Conservation (phyloP, 2,329 filamentous ascomycete genomes). For the Aspergillus spinulosporus region DNA sequence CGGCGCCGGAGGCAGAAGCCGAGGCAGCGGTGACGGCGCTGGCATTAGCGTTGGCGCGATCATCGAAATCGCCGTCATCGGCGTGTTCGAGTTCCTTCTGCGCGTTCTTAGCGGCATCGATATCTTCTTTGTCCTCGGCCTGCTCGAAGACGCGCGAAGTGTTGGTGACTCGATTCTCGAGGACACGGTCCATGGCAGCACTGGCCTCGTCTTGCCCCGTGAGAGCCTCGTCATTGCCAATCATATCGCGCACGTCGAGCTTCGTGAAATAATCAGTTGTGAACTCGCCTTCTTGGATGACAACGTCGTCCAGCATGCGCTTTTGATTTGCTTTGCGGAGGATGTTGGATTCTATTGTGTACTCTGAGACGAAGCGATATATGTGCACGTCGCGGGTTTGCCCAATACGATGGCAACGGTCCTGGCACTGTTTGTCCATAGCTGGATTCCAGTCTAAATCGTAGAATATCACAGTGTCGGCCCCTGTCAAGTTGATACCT, state of each 20-base stretch:
- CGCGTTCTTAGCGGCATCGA: conserved; percentile 79
- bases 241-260: conserved; percentile 66
- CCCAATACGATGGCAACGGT: conserved; percentile 93
- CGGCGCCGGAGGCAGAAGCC: conserved; percentile 11
- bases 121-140: conserved; percentile 90
- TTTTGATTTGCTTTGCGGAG: conserved; percentile 96
- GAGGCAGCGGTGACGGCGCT: conserved; percentile 31
- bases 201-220: conserved; percentile 71
- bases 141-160: conserved; percentile 77
- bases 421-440: conserved; percentile 99
- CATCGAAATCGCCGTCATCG: conserved; percentile 81
- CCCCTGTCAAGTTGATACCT: conserved; percentile 94
- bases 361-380: conserved; percentile 87
- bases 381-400: conserved; percentile 98
- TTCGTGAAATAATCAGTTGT: conserved; percentile 95
- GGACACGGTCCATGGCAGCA: conserved; percentile 80
- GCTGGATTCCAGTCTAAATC: conserved; percentile 99
- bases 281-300: conserved; percentile 97
- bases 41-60: conserved; percentile 47
- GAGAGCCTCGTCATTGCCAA: conserved; percentile 56
- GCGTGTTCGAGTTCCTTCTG: conserved; percentile 83
- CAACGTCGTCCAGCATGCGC: conserved; percentile 94
- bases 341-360: conserved; percentile 98
- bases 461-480: conserved; percentile 98
- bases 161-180: conserved; percentile 66